A percentile compares a stretch with the other conserved stretches of the same genome.
Evolutionary conservation across 192 early-diverging fungal genomes (phyloP).

Genomic region (Pecoramyces ruminantium): DNA sequence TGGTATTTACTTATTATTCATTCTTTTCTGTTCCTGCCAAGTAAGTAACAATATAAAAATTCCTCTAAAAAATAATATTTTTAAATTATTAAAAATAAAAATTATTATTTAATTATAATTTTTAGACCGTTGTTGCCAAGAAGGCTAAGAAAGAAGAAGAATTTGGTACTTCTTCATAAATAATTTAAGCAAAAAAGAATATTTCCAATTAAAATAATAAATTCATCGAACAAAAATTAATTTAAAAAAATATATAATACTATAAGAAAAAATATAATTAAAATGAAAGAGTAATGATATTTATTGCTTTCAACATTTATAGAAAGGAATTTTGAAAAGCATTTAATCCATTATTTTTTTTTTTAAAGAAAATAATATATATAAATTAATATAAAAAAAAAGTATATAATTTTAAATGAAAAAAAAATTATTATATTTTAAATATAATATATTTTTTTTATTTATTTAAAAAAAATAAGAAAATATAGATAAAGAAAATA

Average conservation of each 20-base stretch:
- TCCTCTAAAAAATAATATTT: too few species aligned
- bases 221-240: not conserved
- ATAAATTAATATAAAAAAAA: too few species aligned
- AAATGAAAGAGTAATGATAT: not conserved
- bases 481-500: too few species aligned
- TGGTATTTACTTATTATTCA: not conserved
- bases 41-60: not conserved
- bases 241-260: not conserved
- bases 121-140: not conserved
- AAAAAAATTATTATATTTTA: too few species aligned
- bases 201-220: not conserved
- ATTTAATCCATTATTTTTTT: not conserved
- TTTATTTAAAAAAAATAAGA: too few species aligned
- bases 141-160: not conserved
- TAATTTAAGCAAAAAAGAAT: not conserved
- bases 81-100: not conserved
- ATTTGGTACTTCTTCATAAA: not conserved
- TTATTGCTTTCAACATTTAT: not conserved
- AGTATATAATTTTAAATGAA: too few species aligned
- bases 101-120: not conserved
- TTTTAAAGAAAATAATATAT: too few species aligned
- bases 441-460: too few species aligned
- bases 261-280: not conserved
- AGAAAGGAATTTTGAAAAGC: not conserved
- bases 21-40: not conserved